phyloP scores from a whole-genome alignment of 1,139 yeast species.

The Debaryomycetaceae sp. region DNA sequence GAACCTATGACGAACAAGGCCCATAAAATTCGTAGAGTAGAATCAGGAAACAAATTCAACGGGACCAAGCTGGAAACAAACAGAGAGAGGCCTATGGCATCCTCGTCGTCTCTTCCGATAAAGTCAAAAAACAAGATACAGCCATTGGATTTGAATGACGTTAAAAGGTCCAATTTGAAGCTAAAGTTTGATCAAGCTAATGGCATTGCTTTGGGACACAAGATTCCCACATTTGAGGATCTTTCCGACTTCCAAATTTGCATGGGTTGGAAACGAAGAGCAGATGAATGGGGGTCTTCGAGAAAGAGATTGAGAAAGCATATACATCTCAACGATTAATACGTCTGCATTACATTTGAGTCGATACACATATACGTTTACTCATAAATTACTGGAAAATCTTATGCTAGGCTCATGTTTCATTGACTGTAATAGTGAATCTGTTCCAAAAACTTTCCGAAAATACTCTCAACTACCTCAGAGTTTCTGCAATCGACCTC shows the following conservation, averaged over 20 bases:
- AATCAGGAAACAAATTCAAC: background rate
- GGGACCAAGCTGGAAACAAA: background rate
- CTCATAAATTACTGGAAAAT: too few relatives aligned
- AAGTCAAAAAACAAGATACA: constrained; percentile 1
- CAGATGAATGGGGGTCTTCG: constrained; percentile 5
- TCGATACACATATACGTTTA: too few relatives aligned
- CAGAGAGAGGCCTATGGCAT: background rate
- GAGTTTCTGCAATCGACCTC: constrained; percentile 6
- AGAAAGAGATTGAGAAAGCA: constrained; percentile 5
- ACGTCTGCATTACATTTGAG: too few relatives aligned
- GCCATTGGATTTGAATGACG: background rate
- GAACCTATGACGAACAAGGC: background rate
- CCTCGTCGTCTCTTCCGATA: too few relatives aligned
- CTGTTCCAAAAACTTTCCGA: constrained; percentile 9
- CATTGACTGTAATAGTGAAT: constrained; percentile 9
- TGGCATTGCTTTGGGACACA: constrained; percentile 7
- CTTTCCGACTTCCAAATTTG: constrained; percentile 1
- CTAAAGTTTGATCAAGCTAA: constrained; percentile 2
- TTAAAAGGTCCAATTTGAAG: constrained; percentile 1
- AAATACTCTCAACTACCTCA: constrained; percentile 8
- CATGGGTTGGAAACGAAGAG: constrained; percentile 7
- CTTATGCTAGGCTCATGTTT: constrained; percentile 1
- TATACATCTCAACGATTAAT: background rate
- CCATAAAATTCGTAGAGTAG: too few relatives aligned
- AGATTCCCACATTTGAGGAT: constrained; percentile 2